Conservation (phyloP, 768 basidiomycete genomes). For the Boletus edulis region DNA sequence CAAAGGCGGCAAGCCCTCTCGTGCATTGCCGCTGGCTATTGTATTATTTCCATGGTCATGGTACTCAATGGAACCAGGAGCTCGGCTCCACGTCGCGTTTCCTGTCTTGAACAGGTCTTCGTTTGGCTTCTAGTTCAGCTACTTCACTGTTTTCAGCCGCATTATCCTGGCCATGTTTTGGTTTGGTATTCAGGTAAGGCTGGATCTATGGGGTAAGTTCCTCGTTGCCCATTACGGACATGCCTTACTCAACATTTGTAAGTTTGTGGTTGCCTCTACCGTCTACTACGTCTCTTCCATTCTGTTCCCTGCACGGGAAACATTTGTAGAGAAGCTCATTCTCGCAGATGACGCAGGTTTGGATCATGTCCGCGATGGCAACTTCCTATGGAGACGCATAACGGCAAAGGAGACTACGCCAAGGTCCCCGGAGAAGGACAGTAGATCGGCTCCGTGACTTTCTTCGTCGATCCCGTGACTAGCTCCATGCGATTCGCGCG, state of each 20-base stretch:
- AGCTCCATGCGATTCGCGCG: background rate
- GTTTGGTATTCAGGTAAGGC: conserved; percentile 72
- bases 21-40: conserved; percentile 69
- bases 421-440: background rate
- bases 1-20: conserved; percentile 64
- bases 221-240: background rate
- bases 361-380: background rate
- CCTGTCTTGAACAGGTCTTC: conserved; percentile 77
- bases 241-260: background rate
- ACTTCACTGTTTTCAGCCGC: conserved; percentile 80
- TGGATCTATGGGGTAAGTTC: conserved; percentile 73
- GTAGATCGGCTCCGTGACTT: conserved; percentile 5
- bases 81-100: conserved; percentile 74
- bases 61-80: conserved; percentile 82
- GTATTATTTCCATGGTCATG: conserved; percentile 71
- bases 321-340: conserved; percentile 26
- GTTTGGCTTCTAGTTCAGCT: conserved; percentile 89
- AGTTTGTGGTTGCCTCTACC: conserved; percentile 25
- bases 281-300: conserved; percentile 28
- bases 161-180: conserved; percentile 80
- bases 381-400: background rate
- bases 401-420: background rate
- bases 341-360: conserved; percentile 15
- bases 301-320: conserved; percentile 25
- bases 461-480: conserved; percentile 7